Percentiles rank a stretch among this genome's conserved stretches.
phyloP scores from a whole-genome alignment of 2,329 filamentous ascomycete species.

The Fusarium graminum region DNA sequence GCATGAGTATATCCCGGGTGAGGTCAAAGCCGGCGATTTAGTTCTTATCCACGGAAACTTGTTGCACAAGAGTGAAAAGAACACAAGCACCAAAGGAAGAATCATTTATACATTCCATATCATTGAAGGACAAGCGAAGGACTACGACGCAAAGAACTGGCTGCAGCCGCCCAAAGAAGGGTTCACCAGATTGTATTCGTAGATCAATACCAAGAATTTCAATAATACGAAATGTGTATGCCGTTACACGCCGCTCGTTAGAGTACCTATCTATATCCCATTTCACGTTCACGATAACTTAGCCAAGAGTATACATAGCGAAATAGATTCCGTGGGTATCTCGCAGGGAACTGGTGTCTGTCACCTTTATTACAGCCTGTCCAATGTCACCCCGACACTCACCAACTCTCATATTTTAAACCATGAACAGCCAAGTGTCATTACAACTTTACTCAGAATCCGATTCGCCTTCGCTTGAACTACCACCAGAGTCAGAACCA shows the following conservation, averaged over 20 bases:
- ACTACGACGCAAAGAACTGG: constrained; percentile 93
- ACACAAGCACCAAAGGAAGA: constrained; percentile 84
- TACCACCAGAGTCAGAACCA: constrained; percentile 53
- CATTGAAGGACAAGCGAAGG: constrained; percentile 81
- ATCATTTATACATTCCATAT: constrained; percentile 99
- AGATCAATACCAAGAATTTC: constrained; percentile 19
- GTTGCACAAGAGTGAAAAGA: constrained; percentile 95
- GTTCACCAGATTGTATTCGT: constrained; percentile 76
- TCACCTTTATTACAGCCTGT: constrained; percentile 45
- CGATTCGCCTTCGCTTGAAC: constrained; percentile 42
- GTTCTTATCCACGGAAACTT: constrained; percentile 97
- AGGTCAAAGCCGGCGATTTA: constrained; percentile 91
- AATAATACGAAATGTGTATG: not conserved
- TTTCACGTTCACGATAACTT: constrained; percentile 21
- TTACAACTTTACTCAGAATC: constrained; percentile 41
- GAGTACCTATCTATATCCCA: constrained; percentile 20
- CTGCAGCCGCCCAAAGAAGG: constrained; percentile 85
- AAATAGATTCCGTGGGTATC: constrained; percentile 44
- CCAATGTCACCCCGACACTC: constrained; percentile 27
- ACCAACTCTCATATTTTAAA: constrained; percentile 23
- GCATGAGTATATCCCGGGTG: constrained; percentile 76
- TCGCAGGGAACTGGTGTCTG: constrained; percentile 35
- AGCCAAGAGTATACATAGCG: constrained; percentile 23
- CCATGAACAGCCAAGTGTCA: constrained; percentile 26
- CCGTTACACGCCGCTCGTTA: constrained; percentile 10